A percentile compares a stretch with the other conserved stretches of the same genome.
Conservation (phyloP, 768 basidiomycete species). For the Tephrocybe sp. region DNA sequence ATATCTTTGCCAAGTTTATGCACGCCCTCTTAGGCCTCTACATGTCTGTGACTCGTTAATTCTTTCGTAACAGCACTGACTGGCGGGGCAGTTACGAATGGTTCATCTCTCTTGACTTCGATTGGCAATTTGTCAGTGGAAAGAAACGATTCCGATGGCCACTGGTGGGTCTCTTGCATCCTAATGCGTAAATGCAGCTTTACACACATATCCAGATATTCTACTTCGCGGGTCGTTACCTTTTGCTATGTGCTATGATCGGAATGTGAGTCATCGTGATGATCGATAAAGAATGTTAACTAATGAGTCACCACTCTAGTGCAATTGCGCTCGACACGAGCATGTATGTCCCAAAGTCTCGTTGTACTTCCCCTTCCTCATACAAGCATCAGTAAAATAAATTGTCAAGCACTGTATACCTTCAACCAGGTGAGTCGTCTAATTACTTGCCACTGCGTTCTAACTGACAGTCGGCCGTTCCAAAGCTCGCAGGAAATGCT, state of each 20-base stretch:
- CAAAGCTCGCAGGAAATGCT: slow-evolving; percentile 37
- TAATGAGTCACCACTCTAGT: slow-evolving; percentile 28
- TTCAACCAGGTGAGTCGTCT: slow-evolving; percentile 51
- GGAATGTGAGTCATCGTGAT: slow-evolving; percentile 53
- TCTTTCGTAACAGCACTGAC: not conserved
- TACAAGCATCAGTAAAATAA: slow-evolving; percentile 37
- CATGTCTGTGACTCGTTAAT: slow-evolving; percentile 32
- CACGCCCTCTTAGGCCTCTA: slow-evolving; percentile 61
- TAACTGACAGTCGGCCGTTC: too few species aligned
- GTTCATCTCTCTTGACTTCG: slow-evolving; percentile 60
- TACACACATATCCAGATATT: slow-evolving; percentile 42
- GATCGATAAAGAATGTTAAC: not conserved
- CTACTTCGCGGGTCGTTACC: slow-evolving; percentile 69
- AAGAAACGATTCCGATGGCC: slow-evolving; percentile 66
- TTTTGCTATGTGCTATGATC: slow-evolving; percentile 61
- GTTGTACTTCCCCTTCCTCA: not conserved
- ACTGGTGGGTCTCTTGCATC: slow-evolving; percentile 41
- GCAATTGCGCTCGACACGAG: slow-evolving; percentile 51
- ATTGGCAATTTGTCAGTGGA: slow-evolving; percentile 59
- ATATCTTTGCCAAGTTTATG: slow-evolving; percentile 50
- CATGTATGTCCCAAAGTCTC: slow-evolving; percentile 29
- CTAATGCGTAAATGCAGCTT: not conserved
- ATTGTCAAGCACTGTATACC: slow-evolving; percentile 64
- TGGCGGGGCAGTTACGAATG: slow-evolving; percentile 55
- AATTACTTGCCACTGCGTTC: slow-evolving; percentile 5